A percentile compares a stretch with the other conserved stretches of the same genome.
phyloP scores from a whole-genome alignment of 139 green algal species.

The Chlamydomonas applanata region DNA sequence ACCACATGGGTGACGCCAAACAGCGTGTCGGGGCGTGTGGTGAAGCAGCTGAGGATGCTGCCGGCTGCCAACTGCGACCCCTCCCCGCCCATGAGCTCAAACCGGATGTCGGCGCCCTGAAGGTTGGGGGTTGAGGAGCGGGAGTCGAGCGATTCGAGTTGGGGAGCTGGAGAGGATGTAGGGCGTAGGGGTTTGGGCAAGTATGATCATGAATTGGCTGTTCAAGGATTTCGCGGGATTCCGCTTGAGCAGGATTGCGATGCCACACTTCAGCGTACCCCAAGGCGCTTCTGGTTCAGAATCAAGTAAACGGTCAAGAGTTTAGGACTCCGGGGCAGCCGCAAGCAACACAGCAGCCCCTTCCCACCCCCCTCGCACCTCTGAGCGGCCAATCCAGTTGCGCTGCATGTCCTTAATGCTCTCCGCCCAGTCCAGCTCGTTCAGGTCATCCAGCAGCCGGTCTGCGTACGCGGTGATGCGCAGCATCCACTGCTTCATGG shows the following conservation, averaged over 20 bases:
- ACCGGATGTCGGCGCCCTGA: constrained; percentile 60
- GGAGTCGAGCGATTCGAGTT: background rate
- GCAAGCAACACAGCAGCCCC: no score
- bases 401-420: constrained; percentile 99
- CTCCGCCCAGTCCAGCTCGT: constrained; percentile 92
- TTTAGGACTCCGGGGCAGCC: no score
- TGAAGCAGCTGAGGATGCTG: constrained; percentile 74
- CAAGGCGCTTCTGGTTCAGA: no score
- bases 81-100: constrained; percentile 35
- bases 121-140: no score
- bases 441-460: constrained; percentile 89
- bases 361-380: constrained; percentile 54
- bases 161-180: no score
- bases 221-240: no score
- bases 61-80: constrained; percentile 1
- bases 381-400: constrained; percentile 96
- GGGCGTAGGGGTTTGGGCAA: no score
- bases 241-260: no score
- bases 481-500: constrained; percentile 99
- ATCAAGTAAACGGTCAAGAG: no score
- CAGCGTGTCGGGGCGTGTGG: constrained; percentile 94
- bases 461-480: constrained; percentile 95
- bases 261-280: no score
- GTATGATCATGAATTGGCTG: no score
- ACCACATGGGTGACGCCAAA: constrained; percentile 97